phyloP scores from a whole-genome alignment of 2,329 filamentous ascomycete species.

The Xylariaceae sp. region DNA sequence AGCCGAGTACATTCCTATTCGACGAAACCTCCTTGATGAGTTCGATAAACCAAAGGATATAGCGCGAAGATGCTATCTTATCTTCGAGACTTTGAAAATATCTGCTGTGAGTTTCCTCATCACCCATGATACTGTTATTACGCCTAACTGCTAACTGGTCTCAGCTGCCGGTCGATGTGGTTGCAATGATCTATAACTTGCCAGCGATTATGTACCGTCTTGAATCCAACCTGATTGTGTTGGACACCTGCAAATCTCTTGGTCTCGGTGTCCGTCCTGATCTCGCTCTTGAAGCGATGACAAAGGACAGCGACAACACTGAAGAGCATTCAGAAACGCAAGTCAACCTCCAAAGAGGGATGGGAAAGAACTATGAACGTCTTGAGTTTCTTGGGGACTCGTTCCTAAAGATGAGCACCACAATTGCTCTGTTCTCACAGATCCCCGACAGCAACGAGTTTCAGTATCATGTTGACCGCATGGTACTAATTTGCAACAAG shows the following conservation, averaged over 20 bases:
- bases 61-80: constrained; percentile 63
- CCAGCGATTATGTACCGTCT: constrained; percentile 84
- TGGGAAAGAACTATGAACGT: constrained; percentile 94
- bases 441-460: constrained; percentile 81
- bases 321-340: constrained; percentile 71
- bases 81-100: constrained; percentile 75
- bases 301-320: constrained; percentile 86
- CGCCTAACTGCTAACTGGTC: constrained; percentile 21
- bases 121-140: no score
- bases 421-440: constrained; percentile 79
- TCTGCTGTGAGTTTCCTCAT: constrained; percentile 70
- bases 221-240: constrained; percentile 77
- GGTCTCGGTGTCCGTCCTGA: constrained; percentile 65
- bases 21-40: constrained; percentile 83
- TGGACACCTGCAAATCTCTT: constrained; percentile 72
- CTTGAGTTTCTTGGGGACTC: constrained; percentile 92
- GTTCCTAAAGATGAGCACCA: constrained; percentile 94
- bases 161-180: constrained; percentile 70
- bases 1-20: constrained; percentile 71
- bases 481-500: constrained; percentile 88
- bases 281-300: constrained; percentile 84
- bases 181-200: constrained; percentile 73
- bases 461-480: constrained; percentile 85
- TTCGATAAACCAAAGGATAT: constrained; percentile 55
- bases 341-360: constrained; percentile 76